phyloP scores from a whole-genome alignment of 2,329 filamentous ascomycete species.

The Penicillium sp. region DNA sequence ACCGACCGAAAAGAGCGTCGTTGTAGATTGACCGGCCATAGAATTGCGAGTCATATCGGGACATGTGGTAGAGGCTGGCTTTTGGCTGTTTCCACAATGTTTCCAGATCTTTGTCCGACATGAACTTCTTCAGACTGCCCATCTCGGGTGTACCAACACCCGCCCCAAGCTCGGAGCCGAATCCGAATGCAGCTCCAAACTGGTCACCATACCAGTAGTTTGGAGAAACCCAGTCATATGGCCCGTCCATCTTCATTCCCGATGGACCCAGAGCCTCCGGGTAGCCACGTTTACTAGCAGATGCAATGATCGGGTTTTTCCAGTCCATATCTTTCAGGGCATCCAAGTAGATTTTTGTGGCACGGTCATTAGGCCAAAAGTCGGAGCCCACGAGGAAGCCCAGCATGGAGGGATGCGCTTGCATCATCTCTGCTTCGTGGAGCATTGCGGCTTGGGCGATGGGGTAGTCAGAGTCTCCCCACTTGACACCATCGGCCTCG shows the following conservation, averaged over 20 bases:
- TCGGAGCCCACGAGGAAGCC: slow-evolving; percentile 65
- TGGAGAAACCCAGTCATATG: slow-evolving; percentile 68
- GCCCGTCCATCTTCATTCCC: slow-evolving; percentile 69
- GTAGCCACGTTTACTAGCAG: slow-evolving; percentile 60
- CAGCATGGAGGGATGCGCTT: slow-evolving; percentile 62
- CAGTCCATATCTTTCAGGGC: slow-evolving; percentile 58
- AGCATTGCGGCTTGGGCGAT: slow-evolving; percentile 60
- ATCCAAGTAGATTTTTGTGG: slow-evolving; percentile 57
- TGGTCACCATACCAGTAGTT: slow-evolving; percentile 65
- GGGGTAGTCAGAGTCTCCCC: slow-evolving; percentile 59
- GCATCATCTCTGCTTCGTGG: slow-evolving; percentile 64
- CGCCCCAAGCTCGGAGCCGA: slow-evolving; percentile 64
- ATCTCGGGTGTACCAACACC: slow-evolving; percentile 66
- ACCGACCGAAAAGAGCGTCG: slow-evolving; percentile 55
- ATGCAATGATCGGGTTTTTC: slow-evolving; percentile 61
- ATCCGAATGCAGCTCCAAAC: slow-evolving; percentile 63
- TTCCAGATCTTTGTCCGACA: slow-evolving; percentile 55
- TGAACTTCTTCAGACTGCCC: slow-evolving; percentile 57
- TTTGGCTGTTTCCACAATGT: slow-evolving; percentile 61
- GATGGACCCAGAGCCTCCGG: slow-evolving; percentile 57
- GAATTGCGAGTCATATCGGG: slow-evolving; percentile 59
- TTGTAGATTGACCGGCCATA: slow-evolving; percentile 63
- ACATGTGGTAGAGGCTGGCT: slow-evolving; percentile 64
- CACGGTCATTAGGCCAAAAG: slow-evolving; percentile 64
- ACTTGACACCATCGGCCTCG: slow-evolving; percentile 52